These are phyloP conservation scores for Pichia sp. DNA, from an alignment of 1,139 yeast genomes.

Conservation along the genomic window DNA sequence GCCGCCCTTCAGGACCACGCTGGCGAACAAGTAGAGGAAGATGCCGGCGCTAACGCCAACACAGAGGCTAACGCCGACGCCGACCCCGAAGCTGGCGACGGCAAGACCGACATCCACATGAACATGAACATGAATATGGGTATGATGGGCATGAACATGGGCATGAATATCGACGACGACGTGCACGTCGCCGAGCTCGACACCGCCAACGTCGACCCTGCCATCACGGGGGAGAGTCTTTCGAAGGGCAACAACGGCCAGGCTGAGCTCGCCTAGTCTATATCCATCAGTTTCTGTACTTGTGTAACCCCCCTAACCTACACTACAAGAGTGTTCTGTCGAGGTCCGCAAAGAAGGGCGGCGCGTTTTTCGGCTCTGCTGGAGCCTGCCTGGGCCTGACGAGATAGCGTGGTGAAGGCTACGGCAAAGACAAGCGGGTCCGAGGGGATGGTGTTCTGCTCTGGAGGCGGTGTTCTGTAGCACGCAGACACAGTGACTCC, in stretches of 20 bases:
- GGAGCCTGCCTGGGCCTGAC: no score
- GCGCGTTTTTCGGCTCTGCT: no score
- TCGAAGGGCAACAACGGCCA: neutral
- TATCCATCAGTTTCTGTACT: no score
- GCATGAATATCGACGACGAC: neutral
- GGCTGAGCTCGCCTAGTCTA: neutral
- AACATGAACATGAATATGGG: neutral
- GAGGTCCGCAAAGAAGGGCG: neutral
- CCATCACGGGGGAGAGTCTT: neutral
- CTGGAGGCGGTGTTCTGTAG: neutral
- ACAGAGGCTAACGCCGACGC: neutral
- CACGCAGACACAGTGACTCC: neutral
- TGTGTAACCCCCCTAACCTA: no score
- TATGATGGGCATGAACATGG: constrained; percentile 1
- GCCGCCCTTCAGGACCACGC: no score
- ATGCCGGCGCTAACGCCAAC: neutral
- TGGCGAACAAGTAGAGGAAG: no score
- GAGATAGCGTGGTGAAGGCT: no score
- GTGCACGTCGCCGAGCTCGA: neutral
- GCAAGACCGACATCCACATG: constrained; percentile 1
- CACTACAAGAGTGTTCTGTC: neutral
- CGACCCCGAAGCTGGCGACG: neutral
- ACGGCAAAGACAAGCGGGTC: no score
- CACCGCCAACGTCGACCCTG: constrained; percentile 3
- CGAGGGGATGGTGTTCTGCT: neutral